Conservation (phyloP, 345 rosid genomes). For the Bretschneidera sinensis region DNA sequence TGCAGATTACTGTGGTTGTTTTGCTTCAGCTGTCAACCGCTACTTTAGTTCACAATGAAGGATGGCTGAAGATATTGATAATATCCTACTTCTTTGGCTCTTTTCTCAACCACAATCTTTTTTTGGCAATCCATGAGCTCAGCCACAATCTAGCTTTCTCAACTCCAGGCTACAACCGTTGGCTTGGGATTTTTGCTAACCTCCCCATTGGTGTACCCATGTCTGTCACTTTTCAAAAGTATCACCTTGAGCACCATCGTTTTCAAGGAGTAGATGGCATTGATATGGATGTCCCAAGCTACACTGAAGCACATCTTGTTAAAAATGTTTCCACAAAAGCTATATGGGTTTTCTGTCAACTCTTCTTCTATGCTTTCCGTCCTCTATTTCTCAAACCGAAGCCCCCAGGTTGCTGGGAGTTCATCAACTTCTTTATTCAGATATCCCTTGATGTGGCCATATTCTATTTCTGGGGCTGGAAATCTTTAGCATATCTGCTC, state of each 20-base stretch:
- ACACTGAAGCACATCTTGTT: constrained; percentile 54
- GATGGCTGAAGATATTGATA: constrained; percentile 67
- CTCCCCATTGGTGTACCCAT: constrained; percentile 90
- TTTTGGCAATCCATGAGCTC: constrained; percentile 86
- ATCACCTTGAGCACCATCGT: constrained; percentile 87
- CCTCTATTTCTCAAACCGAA: constrained; percentile 82
- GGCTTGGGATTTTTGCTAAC: constrained; percentile 86
- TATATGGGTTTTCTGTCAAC: constrained; percentile 74
- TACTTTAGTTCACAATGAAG: constrained; percentile 47
- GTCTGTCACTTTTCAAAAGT: constrained; percentile 86
- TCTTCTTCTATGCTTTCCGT: constrained; percentile 83
- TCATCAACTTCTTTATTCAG: constrained; percentile 53
- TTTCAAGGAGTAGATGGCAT: constrained; percentile 85
- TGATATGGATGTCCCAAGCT: constrained; percentile 80
- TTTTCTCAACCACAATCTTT: constrained; percentile 86
- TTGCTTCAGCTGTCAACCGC: constrained; percentile 68
- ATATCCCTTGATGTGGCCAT: constrained; percentile 44
- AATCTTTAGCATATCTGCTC: constrained; percentile 61
- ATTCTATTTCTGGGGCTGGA: constrained; percentile 68
- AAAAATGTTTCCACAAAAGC: constrained; percentile 52
- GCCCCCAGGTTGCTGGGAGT: constrained; percentile 83
- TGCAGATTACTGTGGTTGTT: constrained; percentile 68
- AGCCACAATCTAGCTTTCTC: constrained; percentile 93
- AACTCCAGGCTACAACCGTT: constrained; percentile 66
- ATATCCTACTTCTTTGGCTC: constrained; percentile 78